phyloP scores from a whole-genome alignment of 169 alveolate species.

The Plasmodium berghei region DNA sequence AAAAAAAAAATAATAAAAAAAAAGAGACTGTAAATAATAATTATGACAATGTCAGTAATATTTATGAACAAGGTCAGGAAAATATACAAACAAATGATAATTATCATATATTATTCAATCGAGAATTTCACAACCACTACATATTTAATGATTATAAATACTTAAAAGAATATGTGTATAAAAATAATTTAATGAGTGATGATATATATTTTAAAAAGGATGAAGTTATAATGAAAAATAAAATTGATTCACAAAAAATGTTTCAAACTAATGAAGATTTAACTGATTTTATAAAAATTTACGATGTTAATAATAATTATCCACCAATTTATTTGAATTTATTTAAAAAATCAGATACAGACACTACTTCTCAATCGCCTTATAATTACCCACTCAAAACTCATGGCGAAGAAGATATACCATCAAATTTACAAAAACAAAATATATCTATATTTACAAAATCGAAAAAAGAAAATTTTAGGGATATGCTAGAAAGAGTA shows the following conservation, averaged over 20 bases:
- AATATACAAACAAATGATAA: not conserved
- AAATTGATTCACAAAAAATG: slow-evolving; percentile 12
- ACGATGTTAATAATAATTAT: slow-evolving; percentile 26
- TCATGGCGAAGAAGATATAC: not conserved
- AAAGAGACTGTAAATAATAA: too few relatives aligned
- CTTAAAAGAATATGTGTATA: slow-evolving; percentile 48
- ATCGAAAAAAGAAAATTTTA: slow-evolving; percentile 12
- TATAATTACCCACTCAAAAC: too few relatives aligned
- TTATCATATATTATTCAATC: not conserved
- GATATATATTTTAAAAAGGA: slow-evolving; percentile 68
- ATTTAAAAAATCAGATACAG: not conserved
- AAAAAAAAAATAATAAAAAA: not conserved
- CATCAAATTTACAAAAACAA: not conserved
- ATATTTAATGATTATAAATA: slow-evolving; percentile 39
- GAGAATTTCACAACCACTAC: slow-evolving; percentile 37
- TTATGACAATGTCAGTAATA: not conserved
- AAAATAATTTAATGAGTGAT: slow-evolving; percentile 26
- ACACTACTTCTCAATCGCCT: not conserved
- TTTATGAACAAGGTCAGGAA: not conserved
- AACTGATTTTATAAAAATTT: slow-evolving; percentile 27
- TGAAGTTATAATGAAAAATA: slow-evolving; percentile 5
- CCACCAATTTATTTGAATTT: slow-evolving; percentile 43
- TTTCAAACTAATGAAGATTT: slow-evolving; percentile 32
- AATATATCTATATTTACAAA: not conserved
- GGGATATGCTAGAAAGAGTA: slow-evolving; percentile 24